Evolutionary conservation across 345 rosid species (phyloP).

Genomic region (Brassica napus): Da-Ae NC_063435.1:17038501-17039000

Average conservation of each 20-base stretch:
- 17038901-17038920: not conserved
- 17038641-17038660: not conserved
- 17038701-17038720: not conserved
- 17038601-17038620: not conserved
- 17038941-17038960: constrained; percentile 38
- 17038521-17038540: not conserved
- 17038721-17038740: not conserved
- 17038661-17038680: not conserved
- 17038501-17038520: not conserved
- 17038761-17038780: constrained; percentile 82
- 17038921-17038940: not conserved
- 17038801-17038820: constrained; percentile 64
- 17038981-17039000: constrained; percentile 57
- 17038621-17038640: not conserved
- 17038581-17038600: not conserved
- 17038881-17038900: not conserved
- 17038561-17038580: not conserved
- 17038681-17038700: constrained; percentile 4
- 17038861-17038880: not conserved
- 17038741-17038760: constrained; percentile 8
- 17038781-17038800: constrained; percentile 65
- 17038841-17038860: constrained; percentile 59
- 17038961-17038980: not conserved
- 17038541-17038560: not conserved
- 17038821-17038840: constrained; percentile 62